Evolutionary conservation across 129 eudicot species (phyloP).

Genomic region (Dittrichia graveolens): DNA sequence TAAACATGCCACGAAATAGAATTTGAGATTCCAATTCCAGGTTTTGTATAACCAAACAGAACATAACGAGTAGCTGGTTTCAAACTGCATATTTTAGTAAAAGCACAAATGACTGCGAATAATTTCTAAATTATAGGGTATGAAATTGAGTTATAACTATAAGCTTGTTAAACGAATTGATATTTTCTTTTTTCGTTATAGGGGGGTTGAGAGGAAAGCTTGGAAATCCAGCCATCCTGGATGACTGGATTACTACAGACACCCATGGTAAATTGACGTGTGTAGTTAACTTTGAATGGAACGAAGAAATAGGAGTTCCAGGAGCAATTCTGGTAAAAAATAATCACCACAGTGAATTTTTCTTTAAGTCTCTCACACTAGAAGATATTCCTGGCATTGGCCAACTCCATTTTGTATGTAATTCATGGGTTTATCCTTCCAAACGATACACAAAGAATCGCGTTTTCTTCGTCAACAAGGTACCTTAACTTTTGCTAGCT

Average conservation of each 20-base stretch:
- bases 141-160: too few species aligned
- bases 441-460: conserved; percentile 47
- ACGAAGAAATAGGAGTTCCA: conserved; percentile 56
- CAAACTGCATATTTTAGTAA: too few species aligned
- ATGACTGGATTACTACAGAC: conserved; percentile 51
- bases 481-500: conserved; percentile 1
- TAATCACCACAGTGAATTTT: conserved; percentile 55
- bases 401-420: conserved; percentile 61
- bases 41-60: too few species aligned
- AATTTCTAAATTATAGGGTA: too few species aligned
- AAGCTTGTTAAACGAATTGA: background rate
- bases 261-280: conserved; percentile 38
- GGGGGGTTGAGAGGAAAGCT: conserved; percentile 45
- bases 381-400: conserved; percentile 66
- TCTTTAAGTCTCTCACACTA: conserved; percentile 63
- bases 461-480: conserved; percentile 65
- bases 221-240: conserved; percentile 60
- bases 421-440: conserved; percentile 76
- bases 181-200: background rate
- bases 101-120: too few species aligned
- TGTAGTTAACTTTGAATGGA: conserved; percentile 55
- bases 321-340: conserved; percentile 65
- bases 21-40: too few species aligned
- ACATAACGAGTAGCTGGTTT: too few species aligned
- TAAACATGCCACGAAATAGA: too few species aligned